Evolutionary conservation across 2,329 filamentous ascomycete genomes (phyloP), one percentile per base, ranked within the genome.

Genomic region (Aspergillus sp.): DNA sequence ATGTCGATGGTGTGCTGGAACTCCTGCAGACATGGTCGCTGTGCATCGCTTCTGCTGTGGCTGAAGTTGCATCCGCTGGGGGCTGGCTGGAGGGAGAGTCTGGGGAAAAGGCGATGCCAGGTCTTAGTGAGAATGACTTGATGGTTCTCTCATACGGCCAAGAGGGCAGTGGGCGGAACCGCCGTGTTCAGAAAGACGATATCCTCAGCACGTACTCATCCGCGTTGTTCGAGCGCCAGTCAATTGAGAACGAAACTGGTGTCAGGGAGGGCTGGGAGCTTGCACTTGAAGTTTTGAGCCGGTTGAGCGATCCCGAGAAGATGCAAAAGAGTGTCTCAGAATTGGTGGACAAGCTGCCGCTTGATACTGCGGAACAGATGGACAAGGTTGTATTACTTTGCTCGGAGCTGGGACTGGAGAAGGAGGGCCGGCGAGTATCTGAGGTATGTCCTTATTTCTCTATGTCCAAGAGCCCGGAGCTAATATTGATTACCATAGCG

Each of bases 261-360:
- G 65, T 71, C 13, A 77, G 81, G 34, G 87, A 92, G 61, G 92
- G 93, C 7, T 97, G 93, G 93, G 91, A 97, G 73, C 75, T 97
- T 65, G 88, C 91, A 0, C 85, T 97, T 41, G 85, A 91, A 54
- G 82, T 96, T 10, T 78, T 97, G 43, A 89, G 88, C 9, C 85
- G 93, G 49, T 81, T 97, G 67, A 88, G 96, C 65, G 85, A 91
- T 54, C 78, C 81, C 0, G 78, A 84, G 45, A 81, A 83, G 46
- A 89, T 89, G 6, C 87, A 89, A 65, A 83, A 87, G 58, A 86
- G 86, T 54, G 88, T 97, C 10, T 81, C 85, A 38, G 82, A 88
- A 54, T 76, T 97, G 56, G 78, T 97, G 41, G 82, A 87, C 50
- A 78, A 86, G 19, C 77, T 97, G n/a, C 79, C 87, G 36, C 79